These are phyloP conservation scores for Tricholoma sp. DNA, from an alignment of 768 basidiomycete genomes.

Conservation along the genomic window DNA sequence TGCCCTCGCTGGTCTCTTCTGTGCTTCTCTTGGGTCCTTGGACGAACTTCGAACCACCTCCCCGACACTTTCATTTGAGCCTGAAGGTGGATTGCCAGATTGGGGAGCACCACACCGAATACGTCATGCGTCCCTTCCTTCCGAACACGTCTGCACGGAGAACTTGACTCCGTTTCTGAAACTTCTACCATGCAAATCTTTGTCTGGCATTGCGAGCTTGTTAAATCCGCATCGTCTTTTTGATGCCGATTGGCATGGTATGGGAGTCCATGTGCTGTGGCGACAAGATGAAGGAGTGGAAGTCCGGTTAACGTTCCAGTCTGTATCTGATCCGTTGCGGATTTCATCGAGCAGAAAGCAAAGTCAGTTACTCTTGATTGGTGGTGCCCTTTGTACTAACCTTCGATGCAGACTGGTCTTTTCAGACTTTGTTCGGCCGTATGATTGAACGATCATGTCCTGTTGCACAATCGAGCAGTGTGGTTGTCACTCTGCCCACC, in stretches of 20 bases:
- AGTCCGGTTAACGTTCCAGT: constrained; percentile 64
- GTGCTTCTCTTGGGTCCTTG: constrained; percentile 80
- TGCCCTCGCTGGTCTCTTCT: constrained; percentile 89
- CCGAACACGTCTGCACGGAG: constrained; percentile 93
- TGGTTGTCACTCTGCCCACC: constrained; percentile 45
- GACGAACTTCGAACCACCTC: constrained; percentile 73
- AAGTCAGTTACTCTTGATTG: constrained; percentile 33
- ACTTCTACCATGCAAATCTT: constrained; percentile 87
- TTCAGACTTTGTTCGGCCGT: constrained; percentile 63
- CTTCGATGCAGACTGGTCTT: constrained; percentile 60
- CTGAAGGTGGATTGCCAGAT: constrained; percentile 51
- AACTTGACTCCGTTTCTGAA: constrained; percentile 96
- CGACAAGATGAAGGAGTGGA: constrained; percentile 51
- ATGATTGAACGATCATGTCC: constrained; percentile 62
- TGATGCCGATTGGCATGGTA: constrained; percentile 89
- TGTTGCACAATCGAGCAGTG: constrained; percentile 55
- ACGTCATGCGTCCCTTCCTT: constrained; percentile 73
- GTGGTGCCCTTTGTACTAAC: neutral
- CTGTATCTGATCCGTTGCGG: constrained; percentile 75
- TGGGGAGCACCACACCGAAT: constrained; percentile 48
- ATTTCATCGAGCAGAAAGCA: constrained; percentile 41
- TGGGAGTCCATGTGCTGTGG: constrained; percentile 75
- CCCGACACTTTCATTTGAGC: constrained; percentile 54
- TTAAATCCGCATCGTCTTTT: constrained; percentile 85
- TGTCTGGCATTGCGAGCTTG: constrained; percentile 77